Percentiles rank a stretch among this genome's conserved stretches.
Conservation (phyloP, 2,329 filamentous ascomycete genomes). For the Apiospora pterosperma region DNA sequence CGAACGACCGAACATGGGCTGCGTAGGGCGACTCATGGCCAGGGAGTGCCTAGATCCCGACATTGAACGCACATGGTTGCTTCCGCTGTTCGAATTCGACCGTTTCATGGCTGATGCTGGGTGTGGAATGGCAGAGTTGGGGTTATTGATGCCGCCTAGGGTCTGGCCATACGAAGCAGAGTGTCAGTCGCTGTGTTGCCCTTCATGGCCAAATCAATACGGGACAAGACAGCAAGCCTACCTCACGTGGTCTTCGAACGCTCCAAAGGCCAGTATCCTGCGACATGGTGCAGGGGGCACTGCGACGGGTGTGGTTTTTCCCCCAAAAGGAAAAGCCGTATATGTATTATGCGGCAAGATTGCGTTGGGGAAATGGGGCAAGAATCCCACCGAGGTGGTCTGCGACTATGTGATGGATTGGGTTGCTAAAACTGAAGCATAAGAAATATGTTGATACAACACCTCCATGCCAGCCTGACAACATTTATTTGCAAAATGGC, state of each 20-base stretch:
- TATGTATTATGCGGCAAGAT: not conserved
- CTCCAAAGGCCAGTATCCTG: constrained; percentile 88
- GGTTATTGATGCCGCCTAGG: constrained; percentile 74
- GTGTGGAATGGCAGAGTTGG: constrained; percentile 83
- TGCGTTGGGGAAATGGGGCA: not conserved
- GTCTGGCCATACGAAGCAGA: constrained; percentile 55
- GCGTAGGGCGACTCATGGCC: constrained; percentile 76
- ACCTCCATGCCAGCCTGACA: too few species aligned
- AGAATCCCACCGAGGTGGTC: not conserved
- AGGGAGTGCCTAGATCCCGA: constrained; percentile 85
- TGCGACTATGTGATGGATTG: not conserved
- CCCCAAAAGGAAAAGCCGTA: not conserved
- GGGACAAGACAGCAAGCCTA: constrained; percentile 39
- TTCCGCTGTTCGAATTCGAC: constrained; percentile 70
- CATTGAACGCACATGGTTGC: constrained; percentile 75
- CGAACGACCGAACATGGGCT: constrained; percentile 81
- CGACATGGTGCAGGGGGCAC: constrained; percentile 58
- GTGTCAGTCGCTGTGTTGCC: not conserved
- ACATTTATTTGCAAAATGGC: not conserved
- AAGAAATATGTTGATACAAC: not conserved
- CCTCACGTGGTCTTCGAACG: constrained; percentile 87
- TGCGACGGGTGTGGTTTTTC: not conserved
- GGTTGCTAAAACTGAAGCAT: not conserved
- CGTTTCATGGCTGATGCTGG: constrained; percentile 93
- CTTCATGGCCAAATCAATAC: not conserved